phyloP scores from a whole-genome alignment of 2,329 filamentous ascomycete species.

The Zalaria sp. region DNA sequence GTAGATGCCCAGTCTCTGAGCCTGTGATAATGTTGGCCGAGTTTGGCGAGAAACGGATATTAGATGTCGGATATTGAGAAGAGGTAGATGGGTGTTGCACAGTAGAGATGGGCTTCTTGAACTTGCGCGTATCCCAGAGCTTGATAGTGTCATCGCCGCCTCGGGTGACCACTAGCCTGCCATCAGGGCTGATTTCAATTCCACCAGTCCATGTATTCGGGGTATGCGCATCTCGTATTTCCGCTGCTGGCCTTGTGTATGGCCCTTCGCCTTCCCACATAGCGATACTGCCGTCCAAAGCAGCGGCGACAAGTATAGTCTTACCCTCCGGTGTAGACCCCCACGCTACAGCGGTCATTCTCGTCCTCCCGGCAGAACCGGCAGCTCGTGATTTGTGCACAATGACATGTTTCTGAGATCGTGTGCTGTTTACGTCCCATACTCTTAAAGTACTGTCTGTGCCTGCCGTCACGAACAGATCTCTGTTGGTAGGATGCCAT shows the following conservation, averaged over 20 bases:
- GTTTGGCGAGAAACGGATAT: constrained; percentile 79
- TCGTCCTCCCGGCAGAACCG: constrained; percentile 75
- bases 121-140: constrained; percentile 92
- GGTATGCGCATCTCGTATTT: constrained; percentile 71
- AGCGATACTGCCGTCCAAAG: constrained; percentile 75
- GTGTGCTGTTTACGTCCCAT: constrained; percentile 89
- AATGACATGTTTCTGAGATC: constrained; percentile 82
- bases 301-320: constrained; percentile 67
- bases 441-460: constrained; percentile 92
- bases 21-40: constrained; percentile 78
- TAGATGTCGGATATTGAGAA: constrained; percentile 67
- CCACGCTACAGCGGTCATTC: constrained; percentile 91
- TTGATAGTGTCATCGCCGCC: constrained; percentile 90
- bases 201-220: constrained; percentile 83
- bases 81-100: constrained; percentile 71
- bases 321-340: constrained; percentile 64
- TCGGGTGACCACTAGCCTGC: constrained; percentile 76
- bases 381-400: constrained; percentile 89
- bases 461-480: constrained; percentile 77
- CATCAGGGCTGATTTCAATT: constrained; percentile 80
- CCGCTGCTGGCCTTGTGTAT: constrained; percentile 65
- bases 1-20: constrained; percentile 69
- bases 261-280: constrained; percentile 90
- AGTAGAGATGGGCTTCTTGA: constrained; percentile 76
- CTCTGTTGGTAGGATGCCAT: constrained; percentile 80